A percentile compares a stretch with the other conserved stretches of the same genome.
Conservation (phyloP, 805 yeast species). For the Jamesozyma gamospora region DNA sequence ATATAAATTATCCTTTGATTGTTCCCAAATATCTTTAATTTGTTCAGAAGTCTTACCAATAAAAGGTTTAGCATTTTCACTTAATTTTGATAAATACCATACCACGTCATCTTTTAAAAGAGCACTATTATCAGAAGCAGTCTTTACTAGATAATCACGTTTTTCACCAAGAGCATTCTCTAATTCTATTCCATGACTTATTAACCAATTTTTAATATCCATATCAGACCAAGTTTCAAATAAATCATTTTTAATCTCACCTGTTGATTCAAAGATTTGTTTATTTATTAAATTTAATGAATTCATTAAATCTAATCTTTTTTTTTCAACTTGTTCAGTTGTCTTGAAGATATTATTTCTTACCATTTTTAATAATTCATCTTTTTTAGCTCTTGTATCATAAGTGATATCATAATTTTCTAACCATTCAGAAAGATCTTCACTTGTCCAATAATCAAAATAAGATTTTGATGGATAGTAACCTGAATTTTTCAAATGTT, state of each 20-base stretch:
- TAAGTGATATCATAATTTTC: slow-evolving; percentile 33
- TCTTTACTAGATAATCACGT: slow-evolving; percentile 29
- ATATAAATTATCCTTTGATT: slow-evolving; percentile 8
- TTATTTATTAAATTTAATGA: slow-evolving; percentile 32
- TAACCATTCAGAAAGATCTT: slow-evolving; percentile 44
- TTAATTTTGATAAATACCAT: slow-evolving; percentile 28
- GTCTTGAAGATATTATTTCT: slow-evolving; percentile 34
- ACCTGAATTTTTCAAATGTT: slow-evolving; percentile 32
- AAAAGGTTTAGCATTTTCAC: slow-evolving; percentile 28
- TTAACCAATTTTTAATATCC: slow-evolving; percentile 48
- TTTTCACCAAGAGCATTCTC: slow-evolving; percentile 29
- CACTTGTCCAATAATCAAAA: slow-evolving; percentile 30
- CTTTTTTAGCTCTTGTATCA: slow-evolving; percentile 28
- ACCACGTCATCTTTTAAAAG: slow-evolving; percentile 33
- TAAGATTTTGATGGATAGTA: slow-evolving; percentile 43
- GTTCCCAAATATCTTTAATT: slow-evolving; percentile 20
- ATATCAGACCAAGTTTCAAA: slow-evolving; percentile 44
- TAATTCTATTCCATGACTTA: slow-evolving; percentile 32
- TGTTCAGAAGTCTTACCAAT: slow-evolving; percentile 29
- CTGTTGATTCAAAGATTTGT: slow-evolving; percentile 32
- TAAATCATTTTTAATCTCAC: slow-evolving; percentile 34
- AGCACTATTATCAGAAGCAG: slow-evolving; percentile 30
- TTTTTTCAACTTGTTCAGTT: slow-evolving; percentile 30
- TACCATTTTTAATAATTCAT: slow-evolving; percentile 37
- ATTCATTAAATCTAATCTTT: slow-evolving; percentile 33